Conservation (phyloP, 1,284 basidiomycete genomes). For the Melampsora americana region DNA sequence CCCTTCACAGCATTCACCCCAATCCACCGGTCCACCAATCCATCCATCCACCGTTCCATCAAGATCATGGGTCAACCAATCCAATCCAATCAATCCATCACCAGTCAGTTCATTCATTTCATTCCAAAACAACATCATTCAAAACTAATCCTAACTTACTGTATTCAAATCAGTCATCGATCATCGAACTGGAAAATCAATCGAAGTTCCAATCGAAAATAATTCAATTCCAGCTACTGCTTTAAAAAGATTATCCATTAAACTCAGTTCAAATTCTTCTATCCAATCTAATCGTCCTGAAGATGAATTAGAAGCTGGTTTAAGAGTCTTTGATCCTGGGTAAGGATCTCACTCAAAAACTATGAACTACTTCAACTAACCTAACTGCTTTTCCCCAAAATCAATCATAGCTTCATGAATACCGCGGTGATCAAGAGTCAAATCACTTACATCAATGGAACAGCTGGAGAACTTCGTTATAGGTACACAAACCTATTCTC, state of each 20-base stretch:
- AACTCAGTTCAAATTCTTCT: constrained; percentile 59
- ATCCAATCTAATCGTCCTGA: constrained; percentile 60
- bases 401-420: constrained; percentile 66
- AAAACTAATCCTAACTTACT: constrained; percentile 57
- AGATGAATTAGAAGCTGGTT: constrained; percentile 61
- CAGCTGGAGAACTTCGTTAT: constrained; percentile 63
- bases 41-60: too few species aligned
- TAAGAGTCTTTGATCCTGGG: constrained; percentile 46
- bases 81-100: too few species aligned
- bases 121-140: too few species aligned
- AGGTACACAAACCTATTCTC: constrained; percentile 49
- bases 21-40: too few species aligned
- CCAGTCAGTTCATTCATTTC: too few species aligned
- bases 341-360: too few species aligned
- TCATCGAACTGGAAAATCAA: constrained; percentile 76
- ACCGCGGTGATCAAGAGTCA: constrained; percentile 75
- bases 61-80: too few species aligned
- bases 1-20: too few species aligned
- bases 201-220: constrained; percentile 61
- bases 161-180: constrained; percentile 68
- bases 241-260: constrained; percentile 66
- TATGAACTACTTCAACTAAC: too few species aligned
- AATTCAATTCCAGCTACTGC: constrained; percentile 68
- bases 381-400: too few species aligned
- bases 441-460: constrained; percentile 85